These are phyloP conservation scores for Nakazawaea holstii DNA, from an alignment of 805 yeast genomes.

Conservation along the genomic window DNA sequence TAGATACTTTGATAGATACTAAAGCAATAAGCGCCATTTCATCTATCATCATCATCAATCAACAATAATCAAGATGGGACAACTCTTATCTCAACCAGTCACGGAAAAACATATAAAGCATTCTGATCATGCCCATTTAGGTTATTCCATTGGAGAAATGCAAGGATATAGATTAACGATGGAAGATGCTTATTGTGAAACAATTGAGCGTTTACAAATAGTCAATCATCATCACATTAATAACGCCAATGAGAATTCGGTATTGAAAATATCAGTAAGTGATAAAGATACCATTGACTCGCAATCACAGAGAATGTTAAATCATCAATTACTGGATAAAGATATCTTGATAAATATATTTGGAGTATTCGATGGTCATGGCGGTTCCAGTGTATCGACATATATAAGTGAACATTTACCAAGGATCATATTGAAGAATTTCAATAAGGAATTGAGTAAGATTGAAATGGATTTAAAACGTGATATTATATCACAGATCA, in stretches of 20 bases:
- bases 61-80: constrained; percentile 71
- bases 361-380: constrained; percentile 82
- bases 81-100: constrained; percentile 66
- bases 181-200: constrained; percentile 66
- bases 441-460: constrained; percentile 16
- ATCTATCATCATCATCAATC: too few relatives aligned
- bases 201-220: constrained; percentile 11
- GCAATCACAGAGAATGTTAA: not conserved
- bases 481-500: constrained; percentile 16
- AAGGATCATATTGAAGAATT: constrained; percentile 24
- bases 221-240: not conserved
- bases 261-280: not conserved
- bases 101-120: constrained; percentile 59
- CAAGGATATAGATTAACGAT: constrained; percentile 71
- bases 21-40: too few relatives aligned
- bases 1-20: too few relatives aligned
- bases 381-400: constrained; percentile 60
- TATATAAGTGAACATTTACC: constrained; percentile 42
- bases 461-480: not conserved
- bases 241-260: not conserved
- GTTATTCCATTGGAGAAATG: constrained; percentile 68
- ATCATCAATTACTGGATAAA: constrained; percentile 9
- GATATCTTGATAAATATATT: constrained; percentile 34
- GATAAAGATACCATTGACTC: not conserved
- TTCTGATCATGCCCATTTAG: constrained; percentile 34